Evolutionary conservation across 495 filamentous ascomycete species (phyloP).

Genomic region (Annulohypoxylon moriforme): DNA sequence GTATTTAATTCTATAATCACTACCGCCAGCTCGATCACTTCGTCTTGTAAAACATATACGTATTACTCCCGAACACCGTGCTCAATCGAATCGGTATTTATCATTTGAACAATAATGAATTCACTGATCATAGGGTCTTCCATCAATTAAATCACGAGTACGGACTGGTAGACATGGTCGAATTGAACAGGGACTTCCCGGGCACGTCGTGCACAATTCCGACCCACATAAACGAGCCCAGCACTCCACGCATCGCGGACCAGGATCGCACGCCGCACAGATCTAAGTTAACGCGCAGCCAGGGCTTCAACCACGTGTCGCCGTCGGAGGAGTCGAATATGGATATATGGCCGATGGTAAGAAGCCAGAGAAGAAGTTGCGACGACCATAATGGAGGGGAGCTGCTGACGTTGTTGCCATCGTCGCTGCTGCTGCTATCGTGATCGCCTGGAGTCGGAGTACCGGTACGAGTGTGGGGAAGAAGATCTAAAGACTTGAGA

Average conservation of each 20-base stretch:
- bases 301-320: conserved; percentile 47
- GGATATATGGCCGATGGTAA: conserved; percentile 51
- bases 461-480: too few species aligned
- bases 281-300: conserved; percentile 39
- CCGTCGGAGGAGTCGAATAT: conserved; percentile 42
- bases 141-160: neutral
- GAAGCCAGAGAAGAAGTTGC: conserved; percentile 50
- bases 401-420: neutral
- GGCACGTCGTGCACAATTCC: conserved; percentile 48
- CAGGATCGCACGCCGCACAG: conserved; percentile 43
- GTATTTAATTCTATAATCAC: neutral
- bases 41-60: neutral
- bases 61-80: neutral
- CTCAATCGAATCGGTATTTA: neutral
- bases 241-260: conserved; percentile 41
- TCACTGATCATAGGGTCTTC: too few species aligned
- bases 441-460: too few species aligned
- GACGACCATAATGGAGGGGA: conserved; percentile 4
- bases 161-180: neutral
- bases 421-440: neutral
- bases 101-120: neutral
- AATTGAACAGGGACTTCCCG: conserved; percentile 41
- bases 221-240: conserved; percentile 53
- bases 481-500: neutral
- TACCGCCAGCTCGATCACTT: too few species aligned